Conservation (phyloP, 1,139 yeast species). For the Sugiyamaella neomexicana region DNA sequence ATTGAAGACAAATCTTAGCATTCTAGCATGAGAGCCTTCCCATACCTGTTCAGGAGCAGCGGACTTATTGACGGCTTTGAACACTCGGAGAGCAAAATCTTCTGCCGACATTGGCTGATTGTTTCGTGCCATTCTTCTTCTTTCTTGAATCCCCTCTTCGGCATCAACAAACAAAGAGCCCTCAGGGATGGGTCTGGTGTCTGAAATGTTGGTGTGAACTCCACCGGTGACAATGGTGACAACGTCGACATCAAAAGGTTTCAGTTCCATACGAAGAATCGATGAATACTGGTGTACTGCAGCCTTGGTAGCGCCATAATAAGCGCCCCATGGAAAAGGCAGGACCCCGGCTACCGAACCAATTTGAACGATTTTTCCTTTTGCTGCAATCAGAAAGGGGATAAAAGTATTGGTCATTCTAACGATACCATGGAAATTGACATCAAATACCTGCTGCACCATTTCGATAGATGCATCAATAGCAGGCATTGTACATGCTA, state of each 20-base stretch:
- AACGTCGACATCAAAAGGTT: conserved; percentile 72
- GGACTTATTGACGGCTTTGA: conserved; percentile 45
- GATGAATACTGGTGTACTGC: conserved; percentile 73
- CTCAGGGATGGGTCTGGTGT: conserved; percentile 55
- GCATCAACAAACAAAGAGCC: conserved; percentile 53
- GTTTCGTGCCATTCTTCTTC: conserved; percentile 62
- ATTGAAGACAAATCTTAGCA: conserved; percentile 41
- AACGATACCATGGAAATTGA: conserved; percentile 70
- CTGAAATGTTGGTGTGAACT: conserved; percentile 62
- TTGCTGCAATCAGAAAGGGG: conserved; percentile 59
- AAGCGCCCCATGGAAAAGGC: conserved; percentile 70
- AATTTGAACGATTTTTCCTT: conserved; percentile 72
- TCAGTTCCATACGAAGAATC: conserved; percentile 62
- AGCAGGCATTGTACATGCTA: conserved; percentile 70
- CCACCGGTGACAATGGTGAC: conserved; percentile 71
- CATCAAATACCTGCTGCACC: conserved; percentile 57
- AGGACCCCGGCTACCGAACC: conserved; percentile 69
- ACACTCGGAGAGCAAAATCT: conserved; percentile 56
- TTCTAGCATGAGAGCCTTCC: conserved; percentile 53
- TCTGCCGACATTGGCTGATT: conserved; percentile 62
- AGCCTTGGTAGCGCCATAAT: conserved; percentile 72
- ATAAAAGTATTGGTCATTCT: conserved; percentile 61
- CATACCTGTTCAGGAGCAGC: conserved; percentile 51
- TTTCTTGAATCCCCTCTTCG: conserved; percentile 49
- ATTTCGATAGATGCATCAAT: conserved; percentile 62